Base-by-base conservation (phyloP, 2,329 filamentous ascomycete species). In the Fusarium armeniacum region DNA sequence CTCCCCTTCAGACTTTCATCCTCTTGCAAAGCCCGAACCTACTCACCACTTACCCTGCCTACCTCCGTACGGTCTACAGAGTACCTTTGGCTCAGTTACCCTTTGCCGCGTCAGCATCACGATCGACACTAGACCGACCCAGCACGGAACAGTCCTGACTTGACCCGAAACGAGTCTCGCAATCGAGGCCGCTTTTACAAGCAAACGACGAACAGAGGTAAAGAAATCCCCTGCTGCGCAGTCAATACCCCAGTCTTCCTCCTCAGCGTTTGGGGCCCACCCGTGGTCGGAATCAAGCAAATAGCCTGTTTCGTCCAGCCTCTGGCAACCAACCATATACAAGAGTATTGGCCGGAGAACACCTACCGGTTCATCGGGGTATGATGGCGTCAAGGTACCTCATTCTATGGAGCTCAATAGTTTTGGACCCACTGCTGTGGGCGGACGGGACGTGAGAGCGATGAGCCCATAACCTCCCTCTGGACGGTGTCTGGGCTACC, bases 41-140 rank as follows among this genome's bases (percentile, higher is more conserved):
- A 20, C 44, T 46, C n/a, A 41, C 38, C 43, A 30, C 58, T 22
- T 24, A 44, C 26, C 33, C 20, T 30, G 28, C 22, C 20, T 45
- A 36, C 33, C 49, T 36, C 30, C 43, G 41, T 30, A 20, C 18
- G 16, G 11, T 20, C 26, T 20, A 13, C n/a, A n/a, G n/a, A n/a
- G n/a, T n/a, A n/a, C 12, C 9, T 26, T 15, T 9, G n/a, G n/a
- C 50, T 26, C 22, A 8, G 18, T 18, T 26, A 49, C 64, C 52
- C 24, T 65, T 32, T 64, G 40, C 36, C 46, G 22, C 28, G n/a
- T n/a, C 36, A 61, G 44, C 60, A 59, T 36, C 44, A 40, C 52
- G 66, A 69, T 69, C 56, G 65, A 69, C 61, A 62, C 40, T 69
- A 62, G 65, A 46, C 65, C 55, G 44, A 51, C 51, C 55, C 36